Percentiles rank a stretch among this genome's conserved stretches.
Evolutionary conservation across 1,284 basidiomycete species (phyloP).

Genomic region (Omphalotus olearius): DNA sequence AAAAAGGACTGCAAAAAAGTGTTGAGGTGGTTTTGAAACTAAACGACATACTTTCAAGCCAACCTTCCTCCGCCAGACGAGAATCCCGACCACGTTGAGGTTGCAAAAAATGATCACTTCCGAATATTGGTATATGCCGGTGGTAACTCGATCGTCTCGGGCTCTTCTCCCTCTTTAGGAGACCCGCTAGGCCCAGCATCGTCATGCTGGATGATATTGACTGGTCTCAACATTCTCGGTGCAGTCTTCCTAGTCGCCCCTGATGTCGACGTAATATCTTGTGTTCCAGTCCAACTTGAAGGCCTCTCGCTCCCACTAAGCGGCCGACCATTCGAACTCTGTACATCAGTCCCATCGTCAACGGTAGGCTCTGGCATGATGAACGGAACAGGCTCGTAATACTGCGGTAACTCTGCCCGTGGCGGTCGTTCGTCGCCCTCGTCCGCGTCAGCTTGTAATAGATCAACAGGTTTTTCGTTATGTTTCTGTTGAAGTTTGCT

Average conservation of each 20-base stretch:
- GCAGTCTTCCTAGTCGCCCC: constrained; percentile 36
- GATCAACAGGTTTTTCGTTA: constrained; percentile 52
- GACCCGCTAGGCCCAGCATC: constrained; percentile 59
- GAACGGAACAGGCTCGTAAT: constrained; percentile 72
- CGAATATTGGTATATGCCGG: constrained; percentile 71
- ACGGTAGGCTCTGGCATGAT: constrained; percentile 58
- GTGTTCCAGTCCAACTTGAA: constrained; percentile 32
- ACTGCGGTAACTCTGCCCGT: constrained; percentile 49
- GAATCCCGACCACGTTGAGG: neutral
- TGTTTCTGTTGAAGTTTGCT: constrained; percentile 32
- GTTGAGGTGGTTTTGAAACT: too few relatives aligned
- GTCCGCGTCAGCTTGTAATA: constrained; percentile 50
- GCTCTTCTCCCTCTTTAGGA: constrained; percentile 34
- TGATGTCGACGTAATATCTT: constrained; percentile 29
- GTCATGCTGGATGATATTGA: constrained; percentile 80
- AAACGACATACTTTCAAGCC: too few relatives aligned
- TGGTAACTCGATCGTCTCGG: constrained; percentile 75
- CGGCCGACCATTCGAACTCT: constrained; percentile 16
- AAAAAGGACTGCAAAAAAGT: too few relatives aligned
- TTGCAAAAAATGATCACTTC: constrained; percentile 7
- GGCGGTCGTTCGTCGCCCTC: constrained; percentile 43
- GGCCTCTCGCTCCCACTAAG: constrained; percentile 10
- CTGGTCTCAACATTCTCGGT: constrained; percentile 50
- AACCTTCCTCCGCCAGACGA: neutral
- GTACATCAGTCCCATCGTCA: constrained; percentile 4